A percentile compares a stretch with the other conserved stretches of the same genome.
phyloP scores from a whole-genome alignment of 495 filamentous ascomycete genomes.

The Podospora didyma region DNA sequence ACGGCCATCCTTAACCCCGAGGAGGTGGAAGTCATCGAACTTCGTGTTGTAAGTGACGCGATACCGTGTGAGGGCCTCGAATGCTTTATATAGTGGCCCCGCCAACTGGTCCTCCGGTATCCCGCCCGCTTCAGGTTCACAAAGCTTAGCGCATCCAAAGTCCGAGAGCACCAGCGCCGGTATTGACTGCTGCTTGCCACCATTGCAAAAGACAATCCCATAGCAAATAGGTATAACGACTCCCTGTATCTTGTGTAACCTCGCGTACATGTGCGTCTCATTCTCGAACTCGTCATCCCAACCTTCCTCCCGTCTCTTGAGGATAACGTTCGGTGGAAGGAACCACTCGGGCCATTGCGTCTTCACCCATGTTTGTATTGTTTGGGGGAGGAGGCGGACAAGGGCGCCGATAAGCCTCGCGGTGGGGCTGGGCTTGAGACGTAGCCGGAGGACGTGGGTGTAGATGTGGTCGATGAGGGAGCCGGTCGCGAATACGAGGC shows the following conservation, averaged over 20 bases:
- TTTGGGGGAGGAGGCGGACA: slow-evolving; percentile 5
- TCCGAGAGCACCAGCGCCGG: slow-evolving; percentile 9
- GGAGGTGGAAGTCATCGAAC: neutral
- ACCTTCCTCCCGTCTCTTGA: slow-evolving; percentile 7
- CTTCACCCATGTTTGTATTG: slow-evolving; percentile 7
- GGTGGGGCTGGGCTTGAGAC: slow-evolving; percentile 7
- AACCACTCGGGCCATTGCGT: slow-evolving; percentile 8
- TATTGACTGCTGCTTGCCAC: neutral
- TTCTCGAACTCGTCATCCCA: slow-evolving; percentile 9
- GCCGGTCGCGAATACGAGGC: slow-evolving; percentile 7
- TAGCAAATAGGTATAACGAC: slow-evolving; percentile 7
- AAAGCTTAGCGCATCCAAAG: slow-evolving; percentile 3
- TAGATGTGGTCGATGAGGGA: slow-evolving; percentile 1
- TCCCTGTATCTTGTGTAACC: slow-evolving; percentile 1
- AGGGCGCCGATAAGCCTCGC: slow-evolving; percentile 4
- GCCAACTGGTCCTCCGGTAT: slow-evolving; percentile 9
- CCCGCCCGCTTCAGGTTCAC: slow-evolving; percentile 5
- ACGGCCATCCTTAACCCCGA: neutral
- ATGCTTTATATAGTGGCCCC: slow-evolving; percentile 5
- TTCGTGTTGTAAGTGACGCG: neutral
- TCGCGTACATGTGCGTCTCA: neutral
- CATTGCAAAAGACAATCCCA: slow-evolving; percentile 2
- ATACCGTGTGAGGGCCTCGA: slow-evolving; percentile 5
- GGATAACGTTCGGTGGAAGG: slow-evolving; percentile 7
- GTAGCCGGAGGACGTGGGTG: neutral